Conservation (phyloP, 2,329 filamentous ascomycete genomes). For the Xylariaceae sp. region DNA sequence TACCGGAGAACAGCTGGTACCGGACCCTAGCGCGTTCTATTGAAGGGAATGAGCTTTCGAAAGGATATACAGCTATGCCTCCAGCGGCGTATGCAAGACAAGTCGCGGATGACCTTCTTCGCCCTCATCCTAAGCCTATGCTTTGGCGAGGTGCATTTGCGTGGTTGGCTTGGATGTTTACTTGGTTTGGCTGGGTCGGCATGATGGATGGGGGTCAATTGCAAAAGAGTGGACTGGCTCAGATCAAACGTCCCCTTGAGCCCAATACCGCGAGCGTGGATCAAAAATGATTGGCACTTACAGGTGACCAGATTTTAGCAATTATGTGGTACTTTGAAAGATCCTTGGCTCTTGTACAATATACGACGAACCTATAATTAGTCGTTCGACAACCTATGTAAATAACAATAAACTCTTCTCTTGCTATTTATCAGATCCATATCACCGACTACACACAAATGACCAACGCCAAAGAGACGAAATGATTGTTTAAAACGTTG, state of each 20-base stretch:
- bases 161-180: constrained; percentile 4
- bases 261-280: too few relatives aligned
- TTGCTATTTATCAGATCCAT: too few relatives aligned
- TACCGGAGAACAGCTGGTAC: constrained; percentile 1
- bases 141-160: constrained; percentile 5
- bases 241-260: background rate
- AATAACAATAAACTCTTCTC: too few relatives aligned
- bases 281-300: too few relatives aligned
- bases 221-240: background rate
- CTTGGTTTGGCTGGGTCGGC: background rate
- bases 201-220: constrained; percentile 2
- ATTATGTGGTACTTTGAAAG: too few relatives aligned
- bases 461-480: too few relatives aligned
- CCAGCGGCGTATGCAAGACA: background rate
- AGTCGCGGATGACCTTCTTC: constrained; percentile 3
- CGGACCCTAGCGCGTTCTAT: background rate
- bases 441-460: too few relatives aligned
- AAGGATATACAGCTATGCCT: background rate
- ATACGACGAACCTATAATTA: too few relatives aligned
- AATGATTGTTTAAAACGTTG: too few relatives aligned
- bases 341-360: too few relatives aligned
- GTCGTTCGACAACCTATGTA: too few relatives aligned
- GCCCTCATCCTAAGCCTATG: background rate
- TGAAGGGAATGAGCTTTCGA: background rate
- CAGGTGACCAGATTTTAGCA: too few relatives aligned